Evolutionary conservation across 257 asterid species (phyloP).

Genomic region (Agastache rugosa): DNA sequence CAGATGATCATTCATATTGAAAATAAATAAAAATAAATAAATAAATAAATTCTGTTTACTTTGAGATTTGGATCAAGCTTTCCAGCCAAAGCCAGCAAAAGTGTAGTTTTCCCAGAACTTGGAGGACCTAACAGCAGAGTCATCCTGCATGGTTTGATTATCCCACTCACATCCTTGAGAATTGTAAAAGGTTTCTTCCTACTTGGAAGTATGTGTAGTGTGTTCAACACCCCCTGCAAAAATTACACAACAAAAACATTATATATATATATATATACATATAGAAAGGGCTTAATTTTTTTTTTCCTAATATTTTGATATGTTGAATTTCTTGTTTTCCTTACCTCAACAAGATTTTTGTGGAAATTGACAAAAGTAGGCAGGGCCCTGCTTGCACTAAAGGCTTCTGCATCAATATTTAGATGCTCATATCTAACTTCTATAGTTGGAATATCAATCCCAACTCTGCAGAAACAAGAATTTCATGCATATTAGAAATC

Average conservation of each 20-base stretch:
- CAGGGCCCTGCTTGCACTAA: slow-evolving; percentile 45
- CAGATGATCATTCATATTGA: too few species aligned
- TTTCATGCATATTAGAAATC: neutral
- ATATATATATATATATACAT: too few species aligned
- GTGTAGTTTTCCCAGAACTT: slow-evolving; percentile 61
- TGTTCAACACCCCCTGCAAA: slow-evolving; percentile 46
- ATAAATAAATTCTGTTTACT: slow-evolving; percentile 33
- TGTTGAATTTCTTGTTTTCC: neutral
- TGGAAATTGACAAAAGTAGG: slow-evolving; percentile 52
- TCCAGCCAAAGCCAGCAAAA: slow-evolving; percentile 68
- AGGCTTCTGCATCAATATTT: slow-evolving; percentile 50
- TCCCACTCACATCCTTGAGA: slow-evolving; percentile 63
- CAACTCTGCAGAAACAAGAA: slow-evolving; percentile 46
- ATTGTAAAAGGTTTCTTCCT: slow-evolving; percentile 57
- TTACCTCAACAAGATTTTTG: slow-evolving; percentile 44
- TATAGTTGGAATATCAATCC: slow-evolving; percentile 56
- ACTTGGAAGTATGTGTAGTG: slow-evolving; percentile 48
- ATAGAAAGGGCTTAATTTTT: too few species aligned
- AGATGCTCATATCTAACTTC: slow-evolving; percentile 57
- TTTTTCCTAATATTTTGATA: too few species aligned
- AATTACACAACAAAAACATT: neutral
- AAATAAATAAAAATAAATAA: neutral
- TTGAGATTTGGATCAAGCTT: slow-evolving; percentile 57
- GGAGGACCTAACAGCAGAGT: slow-evolving; percentile 69
- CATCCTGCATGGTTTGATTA: slow-evolving; percentile 66